A percentile compares a stretch with the other conserved stretches of the same genome.
phyloP scores from a whole-genome alignment of 345 rosid species.

The Corchorus capsularis region DNA sequence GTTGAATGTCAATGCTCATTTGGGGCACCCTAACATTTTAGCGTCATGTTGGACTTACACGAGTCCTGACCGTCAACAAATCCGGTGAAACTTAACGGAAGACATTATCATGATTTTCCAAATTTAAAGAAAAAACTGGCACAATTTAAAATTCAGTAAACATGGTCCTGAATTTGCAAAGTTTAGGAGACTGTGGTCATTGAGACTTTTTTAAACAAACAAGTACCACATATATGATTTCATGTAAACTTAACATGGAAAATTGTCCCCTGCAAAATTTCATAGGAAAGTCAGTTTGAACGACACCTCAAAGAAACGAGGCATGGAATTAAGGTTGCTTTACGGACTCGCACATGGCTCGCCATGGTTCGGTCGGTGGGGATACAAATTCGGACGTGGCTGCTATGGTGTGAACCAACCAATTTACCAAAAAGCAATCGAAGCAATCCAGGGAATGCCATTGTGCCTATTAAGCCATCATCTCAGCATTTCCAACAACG shows the following conservation, averaged over 20 bases:
- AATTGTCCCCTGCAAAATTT: not conserved
- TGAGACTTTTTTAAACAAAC: too few relatives aligned
- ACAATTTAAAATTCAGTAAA: too few relatives aligned
- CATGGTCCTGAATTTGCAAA: too few relatives aligned
- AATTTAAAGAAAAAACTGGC: too few relatives aligned
- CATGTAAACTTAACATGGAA: too few relatives aligned
- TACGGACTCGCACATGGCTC: constrained; percentile 68
- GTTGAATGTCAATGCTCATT: too few relatives aligned
- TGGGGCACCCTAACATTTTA: too few relatives aligned
- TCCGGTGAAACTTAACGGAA: too few relatives aligned
- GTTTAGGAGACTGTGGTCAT: too few relatives aligned
- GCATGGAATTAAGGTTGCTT: constrained; percentile 80
- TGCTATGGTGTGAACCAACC: constrained; percentile 70
- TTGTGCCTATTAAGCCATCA: constrained; percentile 54
- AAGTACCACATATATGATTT: not conserved
- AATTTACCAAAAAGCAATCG: constrained; percentile 71
- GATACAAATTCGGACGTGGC: constrained; percentile 74
- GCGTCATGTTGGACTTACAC: too few relatives aligned
- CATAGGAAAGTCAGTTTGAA: constrained; percentile 80
- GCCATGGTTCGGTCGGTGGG: constrained; percentile 91
- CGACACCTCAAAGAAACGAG: constrained; percentile 65
- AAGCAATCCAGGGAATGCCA: constrained; percentile 65
- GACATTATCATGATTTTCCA: too few relatives aligned
- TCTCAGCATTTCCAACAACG: constrained; percentile 41
- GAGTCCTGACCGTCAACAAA: too few relatives aligned